Evolutionary conservation across 768 basidiomycete genomes (phyloP), one percentile per base, ranked within the genome.

Genomic region (Lanmaoa pseudosensibilis): DNA sequence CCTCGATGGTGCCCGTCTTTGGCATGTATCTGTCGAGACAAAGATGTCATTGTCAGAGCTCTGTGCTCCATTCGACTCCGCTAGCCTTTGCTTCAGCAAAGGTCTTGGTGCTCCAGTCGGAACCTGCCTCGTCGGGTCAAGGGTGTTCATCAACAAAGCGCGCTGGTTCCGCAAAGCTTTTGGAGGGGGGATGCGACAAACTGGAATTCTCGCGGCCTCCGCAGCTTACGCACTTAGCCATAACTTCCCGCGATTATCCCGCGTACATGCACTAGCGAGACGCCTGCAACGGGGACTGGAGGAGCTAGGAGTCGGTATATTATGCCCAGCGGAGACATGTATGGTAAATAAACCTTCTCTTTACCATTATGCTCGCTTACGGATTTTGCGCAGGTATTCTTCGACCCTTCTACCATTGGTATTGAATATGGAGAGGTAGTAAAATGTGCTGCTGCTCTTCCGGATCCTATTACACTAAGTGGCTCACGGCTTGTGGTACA

Each of bases 161-260:
- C 82, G 87, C 11, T 86, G 90, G 85, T 91, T 98, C 77, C 81
- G 95, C 53, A 98, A 98, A 75, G 79, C 92, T 19, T 94, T 98
- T 61, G 97, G 96, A 48, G 95, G 93, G 38, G 94, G 93, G 37
- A 93, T 98, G 86, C 83, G 97, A 34, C 96, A 99, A 74, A 93
- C 86, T 18, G 95, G 96, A 51, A 75, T 88, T 45, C 80, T 98
- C 44, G 85, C 92, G 9, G 93, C 86, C 5, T 84, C 84, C 10
- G 92, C 90, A 11, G 90, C 92, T 18, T 94, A 91, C 66, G 92
- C 93, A 13, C 77, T 98, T 46, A 86, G 86, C 9, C 73, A 93
- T 73, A 88, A 95, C 70, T 92, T 97, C 69, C 81, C 88, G 0
- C 80, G 84, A 59, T 76, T 98, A 38, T 76, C 80, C 8, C 77